These are phyloP conservation scores for Xerocomus potaroensis DNA, from an alignment of 768 basidiomycete species.

Conservation along the genomic window DNA sequence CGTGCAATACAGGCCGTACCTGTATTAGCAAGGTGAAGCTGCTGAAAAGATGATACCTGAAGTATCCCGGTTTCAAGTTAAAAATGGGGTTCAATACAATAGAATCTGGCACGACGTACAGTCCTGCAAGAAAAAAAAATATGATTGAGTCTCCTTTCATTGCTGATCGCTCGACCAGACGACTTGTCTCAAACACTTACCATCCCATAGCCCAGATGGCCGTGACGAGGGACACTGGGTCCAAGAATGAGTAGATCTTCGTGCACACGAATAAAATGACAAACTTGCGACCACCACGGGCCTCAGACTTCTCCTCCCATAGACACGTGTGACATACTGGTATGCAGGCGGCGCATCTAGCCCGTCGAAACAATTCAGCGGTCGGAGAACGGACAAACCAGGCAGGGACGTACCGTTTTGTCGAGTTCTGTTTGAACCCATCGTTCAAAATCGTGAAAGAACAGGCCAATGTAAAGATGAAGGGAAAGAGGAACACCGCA, in stretches of 20 bases:
- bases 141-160: background rate
- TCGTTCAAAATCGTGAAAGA: slow-evolving; percentile 2
- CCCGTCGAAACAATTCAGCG: background rate
- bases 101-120: slow-evolving; percentile 12
- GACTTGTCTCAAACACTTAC: slow-evolving; percentile 39
- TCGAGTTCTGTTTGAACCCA: slow-evolving; percentile 14
- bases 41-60: slow-evolving; percentile 64
- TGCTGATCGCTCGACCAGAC: background rate
- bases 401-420: slow-evolving; percentile 9
- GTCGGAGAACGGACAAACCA: background rate
- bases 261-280: slow-evolving; percentile 24
- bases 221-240: slow-evolving; percentile 38
- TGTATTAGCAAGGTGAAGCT: slow-evolving; percentile 41
- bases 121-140: slow-evolving; percentile 17
- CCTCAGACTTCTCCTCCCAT: slow-evolving; percentile 53
- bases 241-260: background rate
- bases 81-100: no score
- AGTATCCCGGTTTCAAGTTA: slow-evolving; percentile 1
- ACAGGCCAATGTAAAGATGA: slow-evolving; percentile 3
- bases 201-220: slow-evolving; percentile 60
- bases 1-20: slow-evolving; percentile 37
- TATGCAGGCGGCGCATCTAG: slow-evolving; percentile 51
- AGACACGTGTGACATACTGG: slow-evolving; percentile 54
- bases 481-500: background rate
- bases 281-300: slow-evolving; percentile 49